Evolutionary conservation across 176 grass and related monocot species (phyloP).

Genomic region (Aegilops umbellulata): DNA sequence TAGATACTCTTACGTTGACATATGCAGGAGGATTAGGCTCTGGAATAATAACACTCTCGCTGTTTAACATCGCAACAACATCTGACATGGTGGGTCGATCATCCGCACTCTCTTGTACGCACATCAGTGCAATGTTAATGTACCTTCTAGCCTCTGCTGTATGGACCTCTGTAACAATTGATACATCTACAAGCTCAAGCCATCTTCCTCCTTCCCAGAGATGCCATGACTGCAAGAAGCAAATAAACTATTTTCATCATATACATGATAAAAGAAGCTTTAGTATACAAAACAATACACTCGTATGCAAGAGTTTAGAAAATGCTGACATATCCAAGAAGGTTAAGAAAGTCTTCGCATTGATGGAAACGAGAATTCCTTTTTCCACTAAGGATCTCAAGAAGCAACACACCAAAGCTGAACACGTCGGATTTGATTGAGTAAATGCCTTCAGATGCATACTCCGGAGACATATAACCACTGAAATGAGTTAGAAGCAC

Average conservation of each 20-base stretch:
- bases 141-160: no score
- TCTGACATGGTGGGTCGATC: no score
- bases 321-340: not conserved
- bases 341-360: not conserved
- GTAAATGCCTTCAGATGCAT: not conserved
- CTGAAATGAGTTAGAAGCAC: not conserved
- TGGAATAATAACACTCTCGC: not conserved
- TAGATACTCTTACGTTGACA: conserved; percentile 13
- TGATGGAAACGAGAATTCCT: not conserved
- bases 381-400: not conserved
- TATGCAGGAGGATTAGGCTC: conserved; percentile 27
- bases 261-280: not conserved
- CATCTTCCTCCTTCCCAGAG: not conserved
- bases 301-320: not conserved
- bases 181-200: conserved; percentile 13
- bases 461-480: not conserved
- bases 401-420: not conserved
- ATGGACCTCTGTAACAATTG: not conserved
- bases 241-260: not conserved
- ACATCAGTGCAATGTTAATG: no score
- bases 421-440: not conserved
- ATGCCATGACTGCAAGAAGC: conserved; percentile 22
- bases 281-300: not conserved
- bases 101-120: no score
- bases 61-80: no score